Conservation (phyloP, 1,139 yeast genomes). For the Geotrichum carabidarum region DNA sequence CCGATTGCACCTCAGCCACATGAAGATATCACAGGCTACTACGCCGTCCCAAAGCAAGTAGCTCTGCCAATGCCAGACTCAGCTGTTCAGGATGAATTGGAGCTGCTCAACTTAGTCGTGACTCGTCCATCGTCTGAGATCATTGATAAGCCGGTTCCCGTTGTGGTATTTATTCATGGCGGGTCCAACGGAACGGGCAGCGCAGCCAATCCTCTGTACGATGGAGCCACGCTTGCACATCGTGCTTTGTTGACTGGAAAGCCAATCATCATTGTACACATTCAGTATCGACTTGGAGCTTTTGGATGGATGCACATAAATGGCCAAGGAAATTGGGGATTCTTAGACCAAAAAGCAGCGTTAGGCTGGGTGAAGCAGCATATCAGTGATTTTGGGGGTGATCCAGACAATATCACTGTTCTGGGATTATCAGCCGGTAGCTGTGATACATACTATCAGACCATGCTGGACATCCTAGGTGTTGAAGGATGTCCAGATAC, state of each 20-base stretch:
- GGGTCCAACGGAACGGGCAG: conserved; percentile 29
- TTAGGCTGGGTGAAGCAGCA: conserved; percentile 32
- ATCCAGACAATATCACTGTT: conserved; percentile 29
- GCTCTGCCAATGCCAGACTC: conserved; percentile 10
- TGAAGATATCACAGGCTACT: conserved; percentile 17
- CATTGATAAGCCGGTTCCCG: conserved; percentile 25
- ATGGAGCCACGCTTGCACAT: conserved; percentile 24
- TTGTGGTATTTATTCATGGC: conserved; percentile 33
- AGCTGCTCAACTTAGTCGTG: conserved; percentile 25
- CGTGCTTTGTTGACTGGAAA: conserved; percentile 27
- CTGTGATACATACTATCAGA: conserved; percentile 26
- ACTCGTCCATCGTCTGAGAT: conserved; percentile 20
- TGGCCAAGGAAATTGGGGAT: conserved; percentile 21
- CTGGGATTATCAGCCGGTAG: conserved; percentile 36
- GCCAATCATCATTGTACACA: conserved; percentile 30
- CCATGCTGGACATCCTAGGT: conserved; percentile 15
- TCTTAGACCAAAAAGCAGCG: conserved; percentile 26
- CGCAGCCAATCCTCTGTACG: conserved; percentile 19
- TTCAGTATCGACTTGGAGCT: conserved; percentile 32
- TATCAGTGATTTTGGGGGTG: conserved; percentile 33
- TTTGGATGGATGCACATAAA: conserved; percentile 28
- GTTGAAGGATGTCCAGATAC: conserved; percentile 4
- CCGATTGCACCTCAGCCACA: conserved; percentile 18
- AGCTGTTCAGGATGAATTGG: conserved; percentile 24
- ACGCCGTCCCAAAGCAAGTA: conserved; percentile 11